Percentiles rank a stretch among this genome's conserved stretches.
Evolutionary conservation across 2,329 filamentous ascomycete species (phyloP).

Genomic region (Thyridium curvatum): DNA sequence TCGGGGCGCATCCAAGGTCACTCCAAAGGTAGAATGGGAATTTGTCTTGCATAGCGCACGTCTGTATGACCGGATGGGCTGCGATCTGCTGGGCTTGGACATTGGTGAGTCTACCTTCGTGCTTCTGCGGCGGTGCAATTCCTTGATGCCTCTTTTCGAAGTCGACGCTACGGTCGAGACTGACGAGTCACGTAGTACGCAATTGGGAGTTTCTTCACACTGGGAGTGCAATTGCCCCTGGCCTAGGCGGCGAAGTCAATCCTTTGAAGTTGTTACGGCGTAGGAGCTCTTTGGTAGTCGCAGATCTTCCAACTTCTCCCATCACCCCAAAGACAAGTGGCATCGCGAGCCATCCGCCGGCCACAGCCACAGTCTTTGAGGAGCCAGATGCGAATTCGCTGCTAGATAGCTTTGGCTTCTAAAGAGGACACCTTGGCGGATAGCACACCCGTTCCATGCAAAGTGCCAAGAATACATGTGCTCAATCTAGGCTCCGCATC

Average conservation of each 20-base stretch:
- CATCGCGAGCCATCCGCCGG: too few species aligned
- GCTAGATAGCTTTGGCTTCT: constrained; percentile 92
- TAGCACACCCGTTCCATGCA: too few species aligned
- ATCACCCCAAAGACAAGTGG: constrained; percentile 18
- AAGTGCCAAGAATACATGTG: too few species aligned
- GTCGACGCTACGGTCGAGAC: not conserved
- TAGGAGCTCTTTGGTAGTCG: constrained; percentile 72
- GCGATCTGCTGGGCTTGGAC: constrained; percentile 81
- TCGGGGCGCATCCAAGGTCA: constrained; percentile 76
- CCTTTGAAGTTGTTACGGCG: constrained; percentile 63
- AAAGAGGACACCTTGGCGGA: constrained; percentile 3
- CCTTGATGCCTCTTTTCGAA: not conserved
- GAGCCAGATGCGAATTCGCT: constrained; percentile 88
- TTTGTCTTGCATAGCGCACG: constrained; percentile 83
- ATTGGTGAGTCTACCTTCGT: constrained; percentile 51
- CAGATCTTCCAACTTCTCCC: constrained; percentile 54
- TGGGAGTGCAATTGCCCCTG: constrained; percentile 19
- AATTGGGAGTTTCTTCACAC: constrained; percentile 76
- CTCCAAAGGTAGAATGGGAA: constrained; percentile 74
- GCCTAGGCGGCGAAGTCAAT: constrained; percentile 46
- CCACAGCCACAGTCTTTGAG: constrained; percentile 66
- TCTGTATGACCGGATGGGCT: constrained; percentile 86
- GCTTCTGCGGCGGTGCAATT: constrained; percentile 8
- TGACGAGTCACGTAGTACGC: constrained; percentile 42
- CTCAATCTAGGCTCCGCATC: too few species aligned